These are phyloP conservation scores for Pseudisothecium myosuroides DNA, from an alignment of 225 moss, liverwort and hornwort species.

Conservation along the genomic window DNA sequence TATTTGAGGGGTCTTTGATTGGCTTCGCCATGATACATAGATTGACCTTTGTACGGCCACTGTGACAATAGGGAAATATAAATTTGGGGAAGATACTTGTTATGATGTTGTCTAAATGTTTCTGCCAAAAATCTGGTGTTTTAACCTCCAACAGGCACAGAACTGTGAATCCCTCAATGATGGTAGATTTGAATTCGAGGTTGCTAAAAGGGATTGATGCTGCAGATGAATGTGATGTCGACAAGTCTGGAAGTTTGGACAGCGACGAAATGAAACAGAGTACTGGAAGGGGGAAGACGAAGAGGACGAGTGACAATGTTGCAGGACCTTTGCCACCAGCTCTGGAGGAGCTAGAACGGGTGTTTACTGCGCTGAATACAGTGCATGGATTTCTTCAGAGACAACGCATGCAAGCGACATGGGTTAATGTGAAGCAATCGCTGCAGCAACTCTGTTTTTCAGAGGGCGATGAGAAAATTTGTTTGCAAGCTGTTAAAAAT, in stretches of 20 bases:
- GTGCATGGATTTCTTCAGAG: constrained; percentile 81
- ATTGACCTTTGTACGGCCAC: no score
- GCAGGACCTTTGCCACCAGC: constrained; percentile 32
- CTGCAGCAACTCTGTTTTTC: constrained; percentile 60
- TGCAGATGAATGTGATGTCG: constrained; percentile 1
- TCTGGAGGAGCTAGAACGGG: constrained; percentile 29
- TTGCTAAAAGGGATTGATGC: not conserved
- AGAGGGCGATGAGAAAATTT: constrained; percentile 22
- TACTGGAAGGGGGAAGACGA: constrained; percentile 1
- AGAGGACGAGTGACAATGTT: constrained; percentile 2
- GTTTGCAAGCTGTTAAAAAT: constrained; percentile 46
- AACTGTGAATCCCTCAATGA: not conserved
- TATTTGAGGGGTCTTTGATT: not conserved
- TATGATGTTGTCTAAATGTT: not conserved
- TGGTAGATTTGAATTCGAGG: not conserved
- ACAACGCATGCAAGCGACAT: constrained; percentile 85
- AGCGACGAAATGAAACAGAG: not conserved
- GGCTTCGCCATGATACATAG: not conserved
- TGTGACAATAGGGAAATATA: not conserved
- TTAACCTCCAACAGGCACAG: no score
- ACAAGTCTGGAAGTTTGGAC: not conserved
- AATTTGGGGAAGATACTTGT: not conserved
- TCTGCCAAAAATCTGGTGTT: not conserved
- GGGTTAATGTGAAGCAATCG: constrained; percentile 65
- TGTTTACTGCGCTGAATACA: constrained; percentile 59